A percentile compares a stretch with the other conserved stretches of the same genome.
Conservation (phyloP, 768 basidiomycete genomes). For the Austroboletus festivus region DNA sequence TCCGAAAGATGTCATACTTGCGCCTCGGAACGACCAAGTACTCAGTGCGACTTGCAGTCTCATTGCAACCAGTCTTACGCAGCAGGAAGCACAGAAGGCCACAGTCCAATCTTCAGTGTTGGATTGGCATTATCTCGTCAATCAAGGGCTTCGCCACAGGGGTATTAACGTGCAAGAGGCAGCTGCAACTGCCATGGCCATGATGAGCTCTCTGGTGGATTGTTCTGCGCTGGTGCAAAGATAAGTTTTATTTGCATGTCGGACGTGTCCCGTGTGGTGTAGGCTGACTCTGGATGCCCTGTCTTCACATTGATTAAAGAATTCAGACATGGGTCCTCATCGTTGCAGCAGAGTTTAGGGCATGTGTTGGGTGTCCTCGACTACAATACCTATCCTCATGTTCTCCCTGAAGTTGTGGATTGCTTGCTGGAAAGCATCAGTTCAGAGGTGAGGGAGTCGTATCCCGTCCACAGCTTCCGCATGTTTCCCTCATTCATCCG, state of each 20-base stretch:
- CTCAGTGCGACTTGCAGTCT: slow-evolving; percentile 70
- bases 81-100: slow-evolving; percentile 43
- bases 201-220: slow-evolving; percentile 67
- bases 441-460: slow-evolving; percentile 42
- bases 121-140: slow-evolving; percentile 67
- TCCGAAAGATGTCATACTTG: slow-evolving; percentile 56
- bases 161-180: slow-evolving; percentile 66
- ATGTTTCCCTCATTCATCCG: slow-evolving; percentile 18
- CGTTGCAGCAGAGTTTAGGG: slow-evolving; percentile 71
- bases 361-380: slow-evolving; percentile 65
- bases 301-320: slow-evolving; percentile 62
- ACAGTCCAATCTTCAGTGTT: slow-evolving; percentile 43
- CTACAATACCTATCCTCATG: slow-evolving; percentile 55
- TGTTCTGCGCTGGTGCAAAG: slow-evolving; percentile 62
- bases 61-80: slow-evolving; percentile 63
- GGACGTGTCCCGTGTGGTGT: slow-evolving; percentile 9
- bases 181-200: slow-evolving; percentile 65
- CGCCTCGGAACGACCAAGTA: slow-evolving; percentile 68
- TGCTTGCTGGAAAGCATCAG: slow-evolving; percentile 63
- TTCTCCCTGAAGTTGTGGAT: slow-evolving; percentile 49
- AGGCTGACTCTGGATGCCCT: slow-evolving; percentile 15
- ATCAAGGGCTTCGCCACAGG: slow-evolving; percentile 69
- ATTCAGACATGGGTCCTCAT: slow-evolving; percentile 46
- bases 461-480: slow-evolving; percentile 19
- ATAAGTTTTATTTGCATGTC: slow-evolving; percentile 49